A percentile compares a stretch with the other conserved stretches of the same genome.
Evolutionary conservation across 192 early-diverging fungal genomes (phyloP).

Genomic region (Umbelopsis isabellina): DNA sequence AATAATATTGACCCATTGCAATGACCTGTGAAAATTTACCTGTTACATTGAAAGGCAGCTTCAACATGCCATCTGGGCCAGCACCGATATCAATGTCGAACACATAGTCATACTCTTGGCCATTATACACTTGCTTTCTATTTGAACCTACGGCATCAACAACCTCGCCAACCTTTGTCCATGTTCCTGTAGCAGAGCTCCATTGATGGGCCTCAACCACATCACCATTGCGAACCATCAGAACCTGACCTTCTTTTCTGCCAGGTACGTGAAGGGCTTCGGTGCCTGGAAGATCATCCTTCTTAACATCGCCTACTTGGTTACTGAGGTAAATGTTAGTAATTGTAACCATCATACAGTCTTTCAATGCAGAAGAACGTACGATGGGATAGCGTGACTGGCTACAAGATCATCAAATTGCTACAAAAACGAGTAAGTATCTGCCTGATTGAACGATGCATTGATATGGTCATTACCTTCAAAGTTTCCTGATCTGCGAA

Average conservation of each 20-base stretch:
- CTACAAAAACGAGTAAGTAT: constrained; percentile 21
- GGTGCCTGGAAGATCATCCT: constrained; percentile 74
- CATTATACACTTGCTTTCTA: constrained; percentile 80
- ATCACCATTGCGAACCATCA: constrained; percentile 83
- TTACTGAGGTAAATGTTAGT: constrained; percentile 45
- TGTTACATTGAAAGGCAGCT: constrained; percentile 90
- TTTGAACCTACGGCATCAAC: constrained; percentile 83
- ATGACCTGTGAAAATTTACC: constrained; percentile 41
- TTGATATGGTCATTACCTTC: constrained; percentile 33
- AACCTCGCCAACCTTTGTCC: constrained; percentile 92
- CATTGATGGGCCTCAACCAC: constrained; percentile 90
- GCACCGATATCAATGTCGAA: constrained; percentile 96
- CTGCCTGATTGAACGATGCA: constrained; percentile 15
- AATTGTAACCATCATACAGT: not conserved
- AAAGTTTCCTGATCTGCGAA: constrained; percentile 52
- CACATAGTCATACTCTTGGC: constrained; percentile 95
- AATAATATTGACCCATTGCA: not conserved
- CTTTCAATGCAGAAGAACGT: constrained; percentile 29
- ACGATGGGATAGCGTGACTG: constrained; percentile 63
- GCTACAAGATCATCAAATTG: constrained; percentile 59
- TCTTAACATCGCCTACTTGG: constrained; percentile 84
- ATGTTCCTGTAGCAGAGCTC: constrained; percentile 57
- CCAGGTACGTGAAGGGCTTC: constrained; percentile 77
- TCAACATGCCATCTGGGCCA: constrained; percentile 70
- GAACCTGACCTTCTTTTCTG: constrained; percentile 80